These are phyloP conservation scores for Prunus davidiana DNA, from an alignment of 306 rosid genomes.

Conservation along the genomic window DNA sequence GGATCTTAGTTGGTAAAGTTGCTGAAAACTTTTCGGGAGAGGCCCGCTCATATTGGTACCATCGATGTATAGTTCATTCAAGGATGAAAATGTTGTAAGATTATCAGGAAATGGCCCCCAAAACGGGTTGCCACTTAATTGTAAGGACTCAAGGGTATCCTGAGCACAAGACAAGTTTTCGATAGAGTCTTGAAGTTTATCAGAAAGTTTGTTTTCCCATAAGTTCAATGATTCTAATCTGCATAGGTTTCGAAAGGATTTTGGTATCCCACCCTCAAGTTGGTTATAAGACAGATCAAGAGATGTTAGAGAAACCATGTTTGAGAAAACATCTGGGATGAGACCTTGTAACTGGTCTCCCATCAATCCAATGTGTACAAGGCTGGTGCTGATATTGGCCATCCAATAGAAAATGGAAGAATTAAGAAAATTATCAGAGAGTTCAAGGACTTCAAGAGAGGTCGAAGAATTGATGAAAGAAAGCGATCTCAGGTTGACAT, in stretches of 20 bases:
- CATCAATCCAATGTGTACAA: not conserved
- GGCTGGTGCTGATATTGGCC: constrained; percentile 8
- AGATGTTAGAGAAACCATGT: constrained; percentile 11
- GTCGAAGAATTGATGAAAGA: not conserved
- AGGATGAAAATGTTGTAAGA: constrained; percentile 16
- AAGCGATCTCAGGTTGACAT: not conserved
- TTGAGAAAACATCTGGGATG: constrained; percentile 22
- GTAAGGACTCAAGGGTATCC: not conserved
- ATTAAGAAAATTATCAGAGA: not conserved
- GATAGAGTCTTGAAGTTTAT: constrained; percentile 18
- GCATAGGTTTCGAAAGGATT: constrained; percentile 12
- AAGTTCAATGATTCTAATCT: constrained; percentile 3
- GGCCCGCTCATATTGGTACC: constrained; percentile 16
- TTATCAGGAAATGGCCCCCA: constrained; percentile 22
- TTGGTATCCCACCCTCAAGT: constrained; percentile 18
- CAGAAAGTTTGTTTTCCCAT: constrained; percentile 15
- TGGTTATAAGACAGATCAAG: constrained; percentile 23
- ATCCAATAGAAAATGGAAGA: constrained; percentile 17
- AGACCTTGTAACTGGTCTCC: constrained; percentile 7
- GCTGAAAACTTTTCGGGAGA: constrained; percentile 9
- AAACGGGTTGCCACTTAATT: constrained; percentile 11
- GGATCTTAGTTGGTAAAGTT: constrained; percentile 12
- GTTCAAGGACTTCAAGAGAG: constrained; percentile 13
- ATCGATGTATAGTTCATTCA: constrained; percentile 4
- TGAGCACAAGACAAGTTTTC: constrained; percentile 14